Conservation (phyloP, 352 stramenopile genomes). For the Globisporangium lucens region DNA sequence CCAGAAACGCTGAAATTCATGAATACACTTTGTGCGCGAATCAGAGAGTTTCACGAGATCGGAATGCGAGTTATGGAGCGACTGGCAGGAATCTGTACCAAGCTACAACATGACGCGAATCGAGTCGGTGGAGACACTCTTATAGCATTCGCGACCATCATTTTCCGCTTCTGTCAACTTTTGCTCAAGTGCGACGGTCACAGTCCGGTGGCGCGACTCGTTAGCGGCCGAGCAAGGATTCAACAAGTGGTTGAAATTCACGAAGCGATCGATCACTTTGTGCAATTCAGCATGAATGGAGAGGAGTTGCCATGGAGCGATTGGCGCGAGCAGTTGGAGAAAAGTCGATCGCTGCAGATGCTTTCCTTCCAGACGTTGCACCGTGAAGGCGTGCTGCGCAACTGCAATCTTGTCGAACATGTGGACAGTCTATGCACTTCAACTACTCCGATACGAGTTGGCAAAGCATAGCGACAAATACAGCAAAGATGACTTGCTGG, state of each 20-base stretch:
- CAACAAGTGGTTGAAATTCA: background rate
- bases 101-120: background rate
- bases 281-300: background rate
- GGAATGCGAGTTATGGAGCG: background rate
- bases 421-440: background rate
- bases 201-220: background rate
- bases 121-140: background rate
- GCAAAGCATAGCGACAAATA: background rate
- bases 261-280: background rate
- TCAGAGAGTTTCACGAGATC: background rate
- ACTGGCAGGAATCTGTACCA: background rate
- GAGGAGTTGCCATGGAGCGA: background rate
- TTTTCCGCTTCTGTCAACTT: background rate
- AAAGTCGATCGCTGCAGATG: background rate
- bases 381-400: background rate
- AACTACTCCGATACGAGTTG: background rate
- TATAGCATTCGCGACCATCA: background rate
- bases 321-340: background rate
- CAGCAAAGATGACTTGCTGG: background rate
- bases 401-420: background rate
- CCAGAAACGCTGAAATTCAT: background rate
- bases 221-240: background rate
- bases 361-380: background rate
- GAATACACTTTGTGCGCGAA: background rate
- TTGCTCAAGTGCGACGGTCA: background rate